phyloP scores from a whole-genome alignment of 2,329 filamentous ascomycete species.

The Sporothrix schenckii region DNA sequence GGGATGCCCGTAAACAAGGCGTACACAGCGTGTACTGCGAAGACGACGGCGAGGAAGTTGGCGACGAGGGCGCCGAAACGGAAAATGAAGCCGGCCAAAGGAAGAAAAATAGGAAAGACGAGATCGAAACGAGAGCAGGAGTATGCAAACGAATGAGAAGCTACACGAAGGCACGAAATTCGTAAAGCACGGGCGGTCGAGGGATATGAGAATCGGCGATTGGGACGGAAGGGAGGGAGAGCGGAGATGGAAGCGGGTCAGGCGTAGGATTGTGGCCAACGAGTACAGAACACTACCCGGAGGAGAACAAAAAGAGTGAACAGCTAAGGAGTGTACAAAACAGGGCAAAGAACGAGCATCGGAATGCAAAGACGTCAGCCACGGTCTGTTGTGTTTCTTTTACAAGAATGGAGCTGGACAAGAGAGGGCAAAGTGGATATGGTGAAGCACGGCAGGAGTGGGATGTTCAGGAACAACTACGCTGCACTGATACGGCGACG shows the following conservation, averaged over 20 bases:
- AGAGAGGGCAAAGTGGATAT: not conserved
- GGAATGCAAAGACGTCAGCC: constrained; percentile 12
- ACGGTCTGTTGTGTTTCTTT: not conserved
- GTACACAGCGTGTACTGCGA: too few relatives aligned
- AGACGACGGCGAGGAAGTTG: not conserved
- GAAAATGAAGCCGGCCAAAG: not conserved
- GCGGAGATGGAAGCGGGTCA: constrained; percentile 16
- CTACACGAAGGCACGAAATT: not conserved
- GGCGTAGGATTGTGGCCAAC: constrained; percentile 14
- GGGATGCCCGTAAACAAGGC: not conserved
- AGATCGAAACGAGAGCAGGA: not conserved
- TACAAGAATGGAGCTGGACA: not conserved
- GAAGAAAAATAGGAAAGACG: not conserved
- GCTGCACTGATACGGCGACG: constrained; percentile 7
- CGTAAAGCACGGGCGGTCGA: not conserved
- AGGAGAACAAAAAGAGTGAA: constrained; percentile 10
- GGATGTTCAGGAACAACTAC: not conserved
- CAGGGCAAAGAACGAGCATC: not conserved
- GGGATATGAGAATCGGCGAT: constrained; percentile 18
- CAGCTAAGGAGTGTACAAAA: constrained; percentile 2
- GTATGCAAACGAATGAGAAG: constrained; percentile 11
- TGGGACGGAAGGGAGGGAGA: not conserved
- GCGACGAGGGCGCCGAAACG: not conserved
- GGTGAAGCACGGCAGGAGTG: not conserved
- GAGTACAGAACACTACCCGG: not conserved